Base-by-base conservation (phyloP, 2,329 filamentous ascomycete genomes). In the Metarhizium robertsii region DNA sequence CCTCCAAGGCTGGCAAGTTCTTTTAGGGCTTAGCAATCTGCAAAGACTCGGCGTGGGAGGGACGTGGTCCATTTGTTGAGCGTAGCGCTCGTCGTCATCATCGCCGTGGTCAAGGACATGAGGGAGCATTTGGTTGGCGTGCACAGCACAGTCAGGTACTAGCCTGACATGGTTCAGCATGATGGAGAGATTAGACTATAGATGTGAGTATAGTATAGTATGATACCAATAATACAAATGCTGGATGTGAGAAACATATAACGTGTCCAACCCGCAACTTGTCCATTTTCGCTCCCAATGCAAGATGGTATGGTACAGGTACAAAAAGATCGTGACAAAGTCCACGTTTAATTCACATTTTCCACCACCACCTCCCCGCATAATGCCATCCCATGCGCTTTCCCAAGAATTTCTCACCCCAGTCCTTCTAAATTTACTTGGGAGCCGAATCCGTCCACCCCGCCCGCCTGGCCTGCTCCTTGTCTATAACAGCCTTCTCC, bases 1-100 rank as follows among this genome's bases (percentile, higher is more conserved):
- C 63, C 30, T 63, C 67, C 47, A 75, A 75, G 60, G 64, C 71
- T 49, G 79, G 79, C 58, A 82, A 78, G 69, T 83, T 83, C 67
- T 81, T 83, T 61, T 83, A 70, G 62, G 11, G 8, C 38, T 16
- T 40, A 16, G 14, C 14, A 5, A 40, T 13, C 38, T 40, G 14
- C 38, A 40, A 3, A 5, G 4, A 32, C 11, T 16, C 1, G 6
- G 16, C 8, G 13, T 32, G 47, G 6, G 6, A 30, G 25, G 25
- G 25, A n/a, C 13, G 5, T 16, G 6, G 16, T 32, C 2, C 13
- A 20, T 5, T 25, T n/a, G 30, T 14, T 16, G 25, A 25, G 16
- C 25, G 10, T 13, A 49, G 16, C 13, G 47, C 32, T 49, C 7
- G 47, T 20, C 25, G 10, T n/a, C 18, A 46, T 34, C 3, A 25